Evolutionary conservation across 2,329 filamentous ascomycete genomes (phyloP), one percentile per base, ranked within the genome.

Genomic region (Ophiostoma quercus): DNA sequence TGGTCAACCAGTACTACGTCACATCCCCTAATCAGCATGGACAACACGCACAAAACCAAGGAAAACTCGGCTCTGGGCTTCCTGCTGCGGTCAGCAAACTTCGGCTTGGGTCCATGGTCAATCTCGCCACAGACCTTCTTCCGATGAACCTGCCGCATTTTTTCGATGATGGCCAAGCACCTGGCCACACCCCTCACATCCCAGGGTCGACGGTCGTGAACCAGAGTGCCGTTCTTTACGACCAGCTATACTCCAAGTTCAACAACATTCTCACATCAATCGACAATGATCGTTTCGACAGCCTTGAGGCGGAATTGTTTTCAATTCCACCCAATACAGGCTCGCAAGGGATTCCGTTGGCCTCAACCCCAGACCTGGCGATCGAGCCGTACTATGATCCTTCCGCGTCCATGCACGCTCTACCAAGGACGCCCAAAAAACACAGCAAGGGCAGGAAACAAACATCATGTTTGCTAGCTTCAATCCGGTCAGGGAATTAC

Each of bases 231-330:
- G 79, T 80, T 6, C 77, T 87, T 22, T 87, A 83, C 74, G 86
- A 91, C 74, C 80, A 87, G 69, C 84, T 92, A 66, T 85, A 83
- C 16, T 81, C 82, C 3, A 87, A 87, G 68, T 84, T 94, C 71
- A 85, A 92, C 76, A 80, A 86, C 63, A 83, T 92, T 70, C 87
- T 94, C 76, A 92, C 90, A 0, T 82, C 85, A 37, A 92, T 94
- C 69, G 91, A 94, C 76, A 82, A 84, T 25, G 89, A 91, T 34
- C 80, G 79, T 39, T 82, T 83, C 34, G 74, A 77, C 16, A 84
- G 84, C 4, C 79, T 84, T 71, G 85, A 90, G 75, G 82, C 80
- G 68, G 85, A 87, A 69, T 78, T 90, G 47, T 83, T 82, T 69
- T 76, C 77, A 8, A 84, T 80, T 74, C 34, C 34, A 4, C 34